Evolutionary conservation across 805 yeast species (phyloP).

Genomic region (Starmerella khaoyaiensis): DNA sequence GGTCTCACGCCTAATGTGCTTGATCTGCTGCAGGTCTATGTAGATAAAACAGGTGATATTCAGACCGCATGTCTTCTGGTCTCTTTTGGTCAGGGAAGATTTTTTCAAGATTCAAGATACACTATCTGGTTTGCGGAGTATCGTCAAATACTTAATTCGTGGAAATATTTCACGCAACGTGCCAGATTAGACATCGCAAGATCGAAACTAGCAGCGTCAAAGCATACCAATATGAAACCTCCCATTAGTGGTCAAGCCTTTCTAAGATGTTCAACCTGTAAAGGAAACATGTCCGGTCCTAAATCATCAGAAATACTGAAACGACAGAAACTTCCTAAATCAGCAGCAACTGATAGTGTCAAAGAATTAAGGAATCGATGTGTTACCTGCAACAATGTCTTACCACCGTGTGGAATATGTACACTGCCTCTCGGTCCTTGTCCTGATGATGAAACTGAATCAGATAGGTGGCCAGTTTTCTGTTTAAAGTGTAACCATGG

Average conservation of each 20-base stretch:
- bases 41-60: slow-evolving; percentile 76
- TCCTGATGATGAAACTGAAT: slow-evolving; percentile 17
- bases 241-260: slow-evolving; percentile 44
- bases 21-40: slow-evolving; percentile 70
- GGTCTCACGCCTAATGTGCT: slow-evolving; percentile 84
- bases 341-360: neutral
- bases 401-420: slow-evolving; percentile 87
- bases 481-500: slow-evolving; percentile 89
- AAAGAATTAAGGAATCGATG: slow-evolving; percentile 32
- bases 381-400: slow-evolving; percentile 74
- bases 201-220: slow-evolving; percentile 34
- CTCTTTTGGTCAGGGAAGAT: slow-evolving; percentile 71
- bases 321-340: neutral
- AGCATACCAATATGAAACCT: slow-evolving; percentile 1
- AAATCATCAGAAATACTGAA: neutral
- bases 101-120: slow-evolving; percentile 58
- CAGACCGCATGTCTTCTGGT: slow-evolving; percentile 82
- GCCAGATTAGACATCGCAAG: slow-evolving; percentile 79
- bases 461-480: slow-evolving; percentile 71
- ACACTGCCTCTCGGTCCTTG: slow-evolving; percentile 57
- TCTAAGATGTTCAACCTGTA: slow-evolving; percentile 72
- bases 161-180: slow-evolving; percentile 64
- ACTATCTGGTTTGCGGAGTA: slow-evolving; percentile 68
- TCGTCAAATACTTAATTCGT: slow-evolving; percentile 55
- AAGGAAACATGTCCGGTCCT: slow-evolving; percentile 31